These are phyloP conservation scores for Cordia subcordata DNA, from an alignment of 257 asterid species.

Conservation along the genomic window DNA sequence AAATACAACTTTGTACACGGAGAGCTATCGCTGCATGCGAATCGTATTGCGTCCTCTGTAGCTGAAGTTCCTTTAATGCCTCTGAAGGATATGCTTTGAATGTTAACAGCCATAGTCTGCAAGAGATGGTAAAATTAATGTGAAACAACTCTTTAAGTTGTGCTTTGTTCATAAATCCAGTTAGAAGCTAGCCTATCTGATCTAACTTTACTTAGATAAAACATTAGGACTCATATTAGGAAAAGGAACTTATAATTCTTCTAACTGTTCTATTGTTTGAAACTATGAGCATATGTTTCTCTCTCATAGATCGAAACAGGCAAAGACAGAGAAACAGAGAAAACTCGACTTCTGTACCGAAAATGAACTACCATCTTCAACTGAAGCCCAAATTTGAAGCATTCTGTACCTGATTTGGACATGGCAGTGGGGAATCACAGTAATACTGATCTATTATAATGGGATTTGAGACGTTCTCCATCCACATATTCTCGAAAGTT, in stretches of 20 bases:
- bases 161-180: neutral
- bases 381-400: constrained; percentile 3
- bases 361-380: no score
- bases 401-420: constrained; percentile 62
- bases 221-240: no score
- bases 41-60: constrained; percentile 46
- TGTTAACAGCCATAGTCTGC: constrained; percentile 63
- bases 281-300: no score
- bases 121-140: neutral
- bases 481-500: constrained; percentile 49
- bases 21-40: constrained; percentile 65
- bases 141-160: neutral
- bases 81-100: constrained; percentile 36
- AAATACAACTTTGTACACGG: constrained; percentile 56
- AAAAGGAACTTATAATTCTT: no score
- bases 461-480: constrained; percentile 86
- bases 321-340: no score
- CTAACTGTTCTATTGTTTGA: no score
- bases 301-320: no score
- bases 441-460: constrained; percentile 79
- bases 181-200: neutral
- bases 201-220: neutral
- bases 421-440: constrained; percentile 55
- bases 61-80: constrained; percentile 71
- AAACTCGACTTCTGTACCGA: no score